phyloP scores from a whole-genome alignment of 345 rosid species.

The Populus simonii region DNA sequence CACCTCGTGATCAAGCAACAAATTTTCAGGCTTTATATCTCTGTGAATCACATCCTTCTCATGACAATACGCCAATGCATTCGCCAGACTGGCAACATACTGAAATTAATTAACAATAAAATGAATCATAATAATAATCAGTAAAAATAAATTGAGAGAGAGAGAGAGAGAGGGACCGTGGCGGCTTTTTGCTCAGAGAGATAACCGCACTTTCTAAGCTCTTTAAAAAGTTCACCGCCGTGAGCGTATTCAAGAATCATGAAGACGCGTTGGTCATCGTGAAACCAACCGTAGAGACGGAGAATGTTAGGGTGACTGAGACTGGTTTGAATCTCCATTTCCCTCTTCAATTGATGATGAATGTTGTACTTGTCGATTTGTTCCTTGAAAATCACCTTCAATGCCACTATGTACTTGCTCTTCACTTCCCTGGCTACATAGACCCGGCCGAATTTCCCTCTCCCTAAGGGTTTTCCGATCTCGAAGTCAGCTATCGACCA shows the following conservation, averaged over 20 bases:
- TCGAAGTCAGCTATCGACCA: background rate
- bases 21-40: conserved; percentile 94
- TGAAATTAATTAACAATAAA: conserved; percentile 28
- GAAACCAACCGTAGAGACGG: conserved; percentile 87
- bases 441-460: background rate
- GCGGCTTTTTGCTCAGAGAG: conserved; percentile 74
- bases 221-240: conserved; percentile 76
- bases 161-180: conserved; percentile 42
- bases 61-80: conserved; percentile 88
- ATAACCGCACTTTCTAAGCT: conserved; percentile 56
- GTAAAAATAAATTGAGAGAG: background rate
- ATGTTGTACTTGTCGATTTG: conserved; percentile 80
- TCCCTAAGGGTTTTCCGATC: conserved; percentile 4
- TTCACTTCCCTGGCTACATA: conserved; percentile 16
- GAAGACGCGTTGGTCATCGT: conserved; percentile 66
- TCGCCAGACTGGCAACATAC: conserved; percentile 87
- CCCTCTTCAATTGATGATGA: conserved; percentile 81
- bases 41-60: conserved; percentile 91
- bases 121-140: background rate
- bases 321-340: conserved; percentile 80
- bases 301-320: conserved; percentile 71
- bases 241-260: conserved; percentile 95
- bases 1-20: conserved; percentile 97
- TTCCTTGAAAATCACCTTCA: conserved; percentile 83
- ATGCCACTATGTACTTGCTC: conserved; percentile 75